Evolutionary conservation across 1,284 basidiomycete species (phyloP), one percentile per base, ranked within the genome.

Genomic region (Hymenochaete sp.): DNA sequence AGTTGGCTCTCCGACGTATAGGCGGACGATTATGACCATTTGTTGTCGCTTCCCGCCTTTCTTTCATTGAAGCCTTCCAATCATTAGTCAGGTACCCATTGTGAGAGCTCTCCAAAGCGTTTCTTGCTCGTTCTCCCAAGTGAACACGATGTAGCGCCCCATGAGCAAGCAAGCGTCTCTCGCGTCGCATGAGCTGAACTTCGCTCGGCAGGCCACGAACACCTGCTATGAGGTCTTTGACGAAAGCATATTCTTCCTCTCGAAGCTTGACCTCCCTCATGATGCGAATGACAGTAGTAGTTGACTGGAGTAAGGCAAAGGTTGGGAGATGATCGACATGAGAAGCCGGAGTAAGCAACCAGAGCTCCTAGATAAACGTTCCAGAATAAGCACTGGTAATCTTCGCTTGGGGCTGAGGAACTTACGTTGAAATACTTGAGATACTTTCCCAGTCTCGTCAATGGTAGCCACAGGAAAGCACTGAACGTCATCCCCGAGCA

Each of bases 261-360:
- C 85, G 74, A 3, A 73, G 64, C 59, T 91, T 92, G 51, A 91
- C 85, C 52, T 90, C 86, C 41, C 80, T 78, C 62, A 95, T 73
- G 1, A 82, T 79, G 19, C 75, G 72, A 42, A 92, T 77, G 27
- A 82, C 72, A 51, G 78, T 65, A 47, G 85, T 78, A 5, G 77
- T 80, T 3, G 76, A 73, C 47, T 79, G 73, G 21, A 82, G 65
- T 18, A 92, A 67, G 1, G 78, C 77, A 33, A 83, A 67, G 0
- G 82, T 77, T 0, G 77, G 63, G 19, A 82, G 56, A 55, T 86
- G 78, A 52, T 88, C 85, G 2, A 72, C 64, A 58, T 92, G 86
- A 1, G 62, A 62, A 43, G 73, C 72, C 0, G 85, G 79, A 0
- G 91, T 92, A 18, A 73, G 57, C 33, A 81, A 72, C 48, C 77